Evolutionary conservation across 2,329 filamentous ascomycete genomes (phyloP), one percentile per base, ranked within the genome.

Genomic region (Leptographium procerum): DNA sequence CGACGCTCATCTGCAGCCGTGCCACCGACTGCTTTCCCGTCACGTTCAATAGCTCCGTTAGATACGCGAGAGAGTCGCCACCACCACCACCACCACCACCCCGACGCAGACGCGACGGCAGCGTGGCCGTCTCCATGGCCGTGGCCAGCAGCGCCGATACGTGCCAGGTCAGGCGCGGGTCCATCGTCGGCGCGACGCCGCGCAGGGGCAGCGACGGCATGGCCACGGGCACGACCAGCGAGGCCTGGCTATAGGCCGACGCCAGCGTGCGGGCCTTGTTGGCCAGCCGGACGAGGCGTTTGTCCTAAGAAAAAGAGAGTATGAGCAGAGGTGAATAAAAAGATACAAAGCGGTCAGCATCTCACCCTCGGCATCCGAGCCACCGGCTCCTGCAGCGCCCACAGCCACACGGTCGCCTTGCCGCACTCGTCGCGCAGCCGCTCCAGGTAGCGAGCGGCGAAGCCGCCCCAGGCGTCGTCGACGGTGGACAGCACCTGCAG

Each of bases 391-490:
- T 95, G 87, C 26, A 91, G 69, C 0, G 87, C 91, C 86, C 91
- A 97, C 14, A 91, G 81, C 88, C 90, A 95, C 34, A 96, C 82
- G 55, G 84, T 84, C 36, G 85, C 82, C 73, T 96, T 97, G 33
- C 90, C 89, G 69, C 91, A 92, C 69, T 99, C 94, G 68, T 99
- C 94, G 61, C 89, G 77, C 59, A 99, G 72, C 33, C 85, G 79
- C 69, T 97, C 86, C 29, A 90, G 70, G 68, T 91, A 92, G 60
- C 80, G 78, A 3, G 84, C 75, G 8, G 85, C 80, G 68, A 92
- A 92, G 0, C 89, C 88, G 61, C 85, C 87, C 89, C 89, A 94
- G 14, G 86, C 87, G 71, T 91, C 88, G 67, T 92, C 88, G 7
- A 85, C 73, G 4, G 82, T 81, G 2, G 85, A 77, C 61, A 91